Percentiles rank a stretch among this genome's conserved stretches.
Conservation (phyloP, 2,329 filamentous ascomycete species). For the Fusarium chaquense region DNA sequence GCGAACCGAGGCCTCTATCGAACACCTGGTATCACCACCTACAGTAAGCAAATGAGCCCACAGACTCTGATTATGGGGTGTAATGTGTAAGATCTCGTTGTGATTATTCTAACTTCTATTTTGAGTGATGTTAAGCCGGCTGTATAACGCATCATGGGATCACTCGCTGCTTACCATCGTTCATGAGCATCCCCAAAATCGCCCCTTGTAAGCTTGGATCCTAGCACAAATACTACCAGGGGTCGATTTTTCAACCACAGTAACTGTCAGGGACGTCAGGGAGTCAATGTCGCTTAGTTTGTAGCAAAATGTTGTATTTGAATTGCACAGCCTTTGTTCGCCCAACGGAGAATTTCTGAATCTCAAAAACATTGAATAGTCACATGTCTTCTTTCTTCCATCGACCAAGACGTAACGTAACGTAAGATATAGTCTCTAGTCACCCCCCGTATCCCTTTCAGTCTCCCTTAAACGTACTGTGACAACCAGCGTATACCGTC, state of each 20-base stretch:
- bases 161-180: conserved; percentile 2
- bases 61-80: conserved; percentile 8
- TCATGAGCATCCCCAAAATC: conserved; percentile 21
- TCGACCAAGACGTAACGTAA: conserved; percentile 21
- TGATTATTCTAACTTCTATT: conserved; percentile 10
- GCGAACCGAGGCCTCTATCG: conserved; percentile 23
- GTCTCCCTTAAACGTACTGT: conserved; percentile 80
- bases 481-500: conserved; percentile 93
- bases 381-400: conserved; percentile 36
- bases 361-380: conserved; percentile 50
- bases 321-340: conserved; percentile 53
- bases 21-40: conserved; percentile 38
- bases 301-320: conserved; percentile 40
- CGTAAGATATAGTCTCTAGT: conserved; percentile 41
- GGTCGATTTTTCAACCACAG: conserved; percentile 25
- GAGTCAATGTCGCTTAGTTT: neutral
- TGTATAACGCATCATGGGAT: conserved; percentile 20
- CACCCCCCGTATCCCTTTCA: conserved; percentile 11
- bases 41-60: conserved; percentile 12
- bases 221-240: conserved; percentile 22
- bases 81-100: neutral
- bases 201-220: conserved; percentile 25
- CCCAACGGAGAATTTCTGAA: conserved; percentile 53
- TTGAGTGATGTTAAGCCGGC: neutral
- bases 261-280: conserved; percentile 1